A percentile compares a stretch with the other conserved stretches of the same genome.
Conservation (phyloP, 2,329 filamentous ascomycete genomes). For the Diaporthe ilicicola region DNA sequence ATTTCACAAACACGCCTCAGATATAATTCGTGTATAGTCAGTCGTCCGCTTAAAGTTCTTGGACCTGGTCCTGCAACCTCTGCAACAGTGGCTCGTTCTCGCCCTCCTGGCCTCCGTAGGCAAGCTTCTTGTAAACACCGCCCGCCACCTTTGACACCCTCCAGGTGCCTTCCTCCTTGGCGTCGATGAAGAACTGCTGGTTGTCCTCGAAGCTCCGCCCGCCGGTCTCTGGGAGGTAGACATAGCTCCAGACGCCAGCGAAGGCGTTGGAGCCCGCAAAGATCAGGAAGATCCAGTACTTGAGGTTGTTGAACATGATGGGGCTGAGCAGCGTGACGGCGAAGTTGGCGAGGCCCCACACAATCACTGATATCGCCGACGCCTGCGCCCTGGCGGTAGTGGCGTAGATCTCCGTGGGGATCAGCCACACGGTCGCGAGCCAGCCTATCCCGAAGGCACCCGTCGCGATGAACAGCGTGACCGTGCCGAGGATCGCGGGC, state of each 20-base stretch:
- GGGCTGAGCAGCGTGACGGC: slow-evolving; percentile 37
- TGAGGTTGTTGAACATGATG: slow-evolving; percentile 56
- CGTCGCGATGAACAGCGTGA: slow-evolving; percentile 64
- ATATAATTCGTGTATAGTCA: too few relatives aligned
- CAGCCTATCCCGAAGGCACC: slow-evolving; percentile 69
- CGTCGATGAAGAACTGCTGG: slow-evolving; percentile 64
- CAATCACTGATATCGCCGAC: slow-evolving; percentile 60
- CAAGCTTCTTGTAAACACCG: slow-evolving; percentile 51
- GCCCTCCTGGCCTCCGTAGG: slow-evolving; percentile 29
- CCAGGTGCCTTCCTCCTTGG: slow-evolving; percentile 60
- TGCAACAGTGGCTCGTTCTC: slow-evolving; percentile 31
- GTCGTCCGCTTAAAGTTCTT: slow-evolving; percentile 9
- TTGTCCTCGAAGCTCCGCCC: slow-evolving; percentile 68
- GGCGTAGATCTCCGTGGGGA: slow-evolving; percentile 66
- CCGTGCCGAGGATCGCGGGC: slow-evolving; percentile 57
- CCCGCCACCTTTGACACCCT: slow-evolving; percentile 59
- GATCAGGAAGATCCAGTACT: slow-evolving; percentile 66
- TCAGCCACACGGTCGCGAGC: slow-evolving; percentile 67
- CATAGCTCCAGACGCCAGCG: slow-evolving; percentile 63
- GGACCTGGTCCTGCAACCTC: slow-evolving; percentile 32
- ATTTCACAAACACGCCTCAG: neutral
- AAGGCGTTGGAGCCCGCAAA: slow-evolving; percentile 63
- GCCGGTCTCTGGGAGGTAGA: slow-evolving; percentile 61
- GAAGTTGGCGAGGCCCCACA: slow-evolving; percentile 69
- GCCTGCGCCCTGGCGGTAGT: slow-evolving; percentile 63